Evolutionary conservation across 164 flowering plant genomes (phyloP).

Genomic region (Houttuynia cordata): DNA sequence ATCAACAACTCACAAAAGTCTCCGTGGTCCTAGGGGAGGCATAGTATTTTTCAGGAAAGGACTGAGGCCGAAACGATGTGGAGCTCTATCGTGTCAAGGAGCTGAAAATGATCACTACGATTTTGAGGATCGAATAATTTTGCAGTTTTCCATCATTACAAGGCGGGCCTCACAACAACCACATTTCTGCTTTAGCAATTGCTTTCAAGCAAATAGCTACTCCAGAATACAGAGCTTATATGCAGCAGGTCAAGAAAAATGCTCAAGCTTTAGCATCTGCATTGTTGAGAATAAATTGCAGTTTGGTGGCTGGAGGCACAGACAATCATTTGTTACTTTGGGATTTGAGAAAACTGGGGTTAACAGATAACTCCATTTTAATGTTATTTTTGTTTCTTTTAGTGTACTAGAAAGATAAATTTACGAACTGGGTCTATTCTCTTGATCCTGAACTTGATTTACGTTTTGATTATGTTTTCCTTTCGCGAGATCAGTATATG

Average conservation of each 20-base stretch:
- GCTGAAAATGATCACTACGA: slow-evolving; percentile 56
- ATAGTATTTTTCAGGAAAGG: slow-evolving; percentile 76
- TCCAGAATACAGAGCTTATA: slow-evolving; percentile 69
- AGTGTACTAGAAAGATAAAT: neutral
- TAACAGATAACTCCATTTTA: slow-evolving; percentile 44
- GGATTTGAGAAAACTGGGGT: slow-evolving; percentile 68
- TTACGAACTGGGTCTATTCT: no score
- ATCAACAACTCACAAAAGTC: slow-evolving; percentile 89
- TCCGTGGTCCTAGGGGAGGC: slow-evolving; percentile 92
- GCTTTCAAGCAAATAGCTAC: slow-evolving; percentile 84
- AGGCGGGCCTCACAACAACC: slow-evolving; percentile 97
- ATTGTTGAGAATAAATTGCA: slow-evolving; percentile 59
- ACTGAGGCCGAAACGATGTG: slow-evolving; percentile 34
- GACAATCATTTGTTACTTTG: slow-evolving; percentile 88
- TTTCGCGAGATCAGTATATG: neutral
- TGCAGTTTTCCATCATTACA: slow-evolving; percentile 81
- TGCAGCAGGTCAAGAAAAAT: slow-evolving; percentile 85
- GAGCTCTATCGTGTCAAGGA: slow-evolving; percentile 27
- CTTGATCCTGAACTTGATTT: no score
- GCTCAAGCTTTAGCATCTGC: slow-evolving; percentile 82
- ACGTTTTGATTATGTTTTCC: neutral
- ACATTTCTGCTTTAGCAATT: slow-evolving; percentile 91
- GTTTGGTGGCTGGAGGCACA: slow-evolving; percentile 83
- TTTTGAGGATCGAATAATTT: slow-evolving; percentile 75
- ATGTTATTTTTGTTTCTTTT: neutral